These are phyloP conservation scores for Metarhizium sp. DNA, from an alignment of 2,329 filamentous ascomycete genomes.

Conservation along the genomic window DNA sequence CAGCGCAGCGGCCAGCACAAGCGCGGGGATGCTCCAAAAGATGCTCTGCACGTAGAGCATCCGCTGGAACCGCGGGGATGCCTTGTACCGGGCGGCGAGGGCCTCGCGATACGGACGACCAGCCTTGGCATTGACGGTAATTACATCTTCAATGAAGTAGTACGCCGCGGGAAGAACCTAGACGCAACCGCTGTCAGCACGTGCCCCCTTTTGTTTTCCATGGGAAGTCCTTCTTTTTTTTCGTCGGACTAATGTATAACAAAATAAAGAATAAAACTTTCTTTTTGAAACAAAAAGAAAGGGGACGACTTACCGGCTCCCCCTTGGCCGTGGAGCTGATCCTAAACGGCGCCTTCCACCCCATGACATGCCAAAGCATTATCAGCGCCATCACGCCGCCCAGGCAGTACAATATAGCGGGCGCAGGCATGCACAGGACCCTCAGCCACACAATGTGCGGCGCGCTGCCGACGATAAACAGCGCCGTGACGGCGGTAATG, in stretches of 20 bases:
- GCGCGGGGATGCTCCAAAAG: constrained; percentile 30
- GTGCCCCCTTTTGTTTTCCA: too few species aligned
- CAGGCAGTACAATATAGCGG: constrained; percentile 39
- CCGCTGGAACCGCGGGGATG: constrained; percentile 29
- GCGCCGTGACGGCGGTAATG: constrained; percentile 38
- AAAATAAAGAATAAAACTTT: too few species aligned
- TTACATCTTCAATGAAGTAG: constrained; percentile 58
- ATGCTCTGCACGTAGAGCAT: constrained; percentile 30
- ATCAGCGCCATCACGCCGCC: constrained; percentile 32
- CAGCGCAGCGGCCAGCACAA: constrained; percentile 25
- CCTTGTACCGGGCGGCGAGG: constrained; percentile 30
- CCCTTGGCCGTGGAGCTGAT: constrained; percentile 56
- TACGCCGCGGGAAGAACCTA: constrained; percentile 50
- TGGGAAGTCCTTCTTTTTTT: too few species aligned
- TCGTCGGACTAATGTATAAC: too few species aligned
- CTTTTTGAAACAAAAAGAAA: too few species aligned
- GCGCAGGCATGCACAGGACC: constrained; percentile 40
- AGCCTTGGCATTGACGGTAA: constrained; percentile 56
- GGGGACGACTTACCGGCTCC: constrained; percentile 18
- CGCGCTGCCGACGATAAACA: constrained; percentile 41
- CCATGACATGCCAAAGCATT: constrained; percentile 23
- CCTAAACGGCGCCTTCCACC: constrained; percentile 45
- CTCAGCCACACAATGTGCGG: constrained; percentile 40
- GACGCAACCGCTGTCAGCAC: background rate
- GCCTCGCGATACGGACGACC: constrained; percentile 32